A percentile compares a stretch with the other conserved stretches of the same genome.
Conservation (phyloP, 2,329 filamentous ascomycete species). For the Hymenoscyphus salicellus region DNA sequence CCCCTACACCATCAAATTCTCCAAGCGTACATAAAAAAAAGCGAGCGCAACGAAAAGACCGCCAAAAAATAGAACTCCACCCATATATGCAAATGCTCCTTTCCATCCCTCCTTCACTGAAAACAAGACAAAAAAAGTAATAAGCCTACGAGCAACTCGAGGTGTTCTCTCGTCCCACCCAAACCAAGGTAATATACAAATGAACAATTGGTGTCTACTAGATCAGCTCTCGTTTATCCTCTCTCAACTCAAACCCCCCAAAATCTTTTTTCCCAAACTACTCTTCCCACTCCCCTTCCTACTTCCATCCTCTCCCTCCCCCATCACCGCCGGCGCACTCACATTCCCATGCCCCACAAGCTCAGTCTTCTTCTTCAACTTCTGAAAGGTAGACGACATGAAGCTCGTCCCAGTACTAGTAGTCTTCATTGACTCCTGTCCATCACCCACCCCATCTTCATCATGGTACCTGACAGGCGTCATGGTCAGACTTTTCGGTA, state of each 20-base stretch:
- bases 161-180: background rate
- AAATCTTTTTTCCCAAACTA: constrained; percentile 36
- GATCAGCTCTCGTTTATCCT: background rate
- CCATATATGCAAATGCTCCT: constrained; percentile 1
- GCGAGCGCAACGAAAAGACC: background rate
- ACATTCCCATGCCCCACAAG: constrained; percentile 7
- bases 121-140: background rate
- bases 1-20: too few relatives aligned
- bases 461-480: constrained; percentile 24
- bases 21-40: background rate
- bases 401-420: constrained; percentile 18
- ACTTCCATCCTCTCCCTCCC: constrained; percentile 21
- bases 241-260: constrained; percentile 17
- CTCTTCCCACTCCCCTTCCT: constrained; percentile 34
- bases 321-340: constrained; percentile 3
- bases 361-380: constrained; percentile 27
- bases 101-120: background rate
- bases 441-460: constrained; percentile 18
- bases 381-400: constrained; percentile 24
- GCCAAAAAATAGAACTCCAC: background rate
- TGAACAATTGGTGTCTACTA: constrained; percentile 9
- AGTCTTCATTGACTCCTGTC: constrained; percentile 10
- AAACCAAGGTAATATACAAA: constrained; percentile 18
- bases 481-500: constrained; percentile 31
- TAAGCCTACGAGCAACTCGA: background rate